These are phyloP conservation scores for Kingdonia uniflora DNA, from an alignment of 164 flowering plant genomes.

Conservation along the genomic window DNA sequence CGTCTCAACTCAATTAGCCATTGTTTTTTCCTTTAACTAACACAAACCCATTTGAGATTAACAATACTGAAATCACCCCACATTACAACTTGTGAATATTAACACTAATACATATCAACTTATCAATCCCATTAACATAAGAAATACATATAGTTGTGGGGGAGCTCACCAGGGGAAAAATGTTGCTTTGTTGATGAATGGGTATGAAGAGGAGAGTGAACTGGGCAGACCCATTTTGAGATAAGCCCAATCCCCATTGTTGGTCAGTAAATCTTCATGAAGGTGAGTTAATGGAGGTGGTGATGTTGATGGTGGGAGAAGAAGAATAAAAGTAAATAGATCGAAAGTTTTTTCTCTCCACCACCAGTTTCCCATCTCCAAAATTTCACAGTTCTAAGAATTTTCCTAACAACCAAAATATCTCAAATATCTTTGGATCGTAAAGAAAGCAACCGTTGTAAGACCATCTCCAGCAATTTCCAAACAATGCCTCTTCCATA, in stretches of 20 bases:
- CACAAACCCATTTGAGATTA: too few relatives aligned
- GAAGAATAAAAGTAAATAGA: too few relatives aligned
- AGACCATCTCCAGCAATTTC: too few relatives aligned
- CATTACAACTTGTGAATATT: too few relatives aligned
- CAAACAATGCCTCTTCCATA: too few relatives aligned
- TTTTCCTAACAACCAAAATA: not conserved
- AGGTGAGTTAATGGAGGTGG: not conserved
- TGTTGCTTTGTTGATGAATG: slow-evolving; percentile 21
- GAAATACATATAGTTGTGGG: not conserved
- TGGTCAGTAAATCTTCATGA: too few relatives aligned
- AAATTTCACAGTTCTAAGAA: too few relatives aligned
- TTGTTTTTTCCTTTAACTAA: not conserved
- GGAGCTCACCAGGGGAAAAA: slow-evolving; percentile 32
- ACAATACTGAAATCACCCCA: too few relatives aligned
- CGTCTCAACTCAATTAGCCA: not conserved
- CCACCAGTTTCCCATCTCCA: slow-evolving; percentile 38
- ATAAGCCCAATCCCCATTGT: slow-evolving; percentile 34
- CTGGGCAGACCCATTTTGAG: slow-evolving; percentile 35
- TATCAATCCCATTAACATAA: too few relatives aligned
- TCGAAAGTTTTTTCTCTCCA: slow-evolving; percentile 16
- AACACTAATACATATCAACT: too few relatives aligned
- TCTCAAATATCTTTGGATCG: not conserved
- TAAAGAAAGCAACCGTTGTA: too few relatives aligned
- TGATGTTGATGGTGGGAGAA: not conserved
- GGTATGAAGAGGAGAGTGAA: slow-evolving; percentile 25